A percentile compares a stretch with the other conserved stretches of the same genome.
phyloP scores from a whole-genome alignment of 768 basidiomycete genomes.

The Coprinopsis sp. region DNA sequence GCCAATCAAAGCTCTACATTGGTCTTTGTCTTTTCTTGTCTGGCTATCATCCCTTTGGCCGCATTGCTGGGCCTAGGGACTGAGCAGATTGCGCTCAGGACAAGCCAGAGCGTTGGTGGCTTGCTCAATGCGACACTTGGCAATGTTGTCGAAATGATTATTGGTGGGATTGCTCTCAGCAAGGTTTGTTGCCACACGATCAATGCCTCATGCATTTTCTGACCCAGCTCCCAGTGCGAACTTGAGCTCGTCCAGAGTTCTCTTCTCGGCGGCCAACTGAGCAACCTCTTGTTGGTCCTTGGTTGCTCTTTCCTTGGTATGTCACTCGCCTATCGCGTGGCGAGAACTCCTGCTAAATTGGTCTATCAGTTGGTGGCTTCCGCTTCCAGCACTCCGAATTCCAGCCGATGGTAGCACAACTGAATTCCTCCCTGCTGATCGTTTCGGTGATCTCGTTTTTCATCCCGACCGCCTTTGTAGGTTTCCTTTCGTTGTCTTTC shows the following conservation, averaged over 20 bases:
- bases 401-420: constrained; percentile 50
- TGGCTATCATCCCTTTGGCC: constrained; percentile 49
- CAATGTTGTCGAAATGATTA: constrained; percentile 52
- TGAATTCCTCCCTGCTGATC: constrained; percentile 63
- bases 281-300: constrained; percentile 81
- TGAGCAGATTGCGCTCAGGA: constrained; percentile 46
- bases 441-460: constrained; percentile 47
- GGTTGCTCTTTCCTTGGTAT: constrained; percentile 75
- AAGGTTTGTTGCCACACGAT: constrained; percentile 22
- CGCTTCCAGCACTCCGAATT: constrained; percentile 48
- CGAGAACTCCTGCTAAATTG: neutral
- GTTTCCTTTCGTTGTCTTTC: too few species aligned
- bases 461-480: constrained; percentile 18
- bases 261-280: constrained; percentile 46
- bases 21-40: constrained; percentile 43
- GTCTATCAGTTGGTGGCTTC: constrained; percentile 37
- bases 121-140: constrained; percentile 51
- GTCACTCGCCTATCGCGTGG: constrained; percentile 31
- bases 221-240: constrained; percentile 40
- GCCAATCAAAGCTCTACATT: constrained; percentile 41
- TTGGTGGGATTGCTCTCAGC: constrained; percentile 40
- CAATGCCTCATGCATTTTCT: neutral
- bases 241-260: constrained; percentile 50
- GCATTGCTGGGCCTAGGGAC: constrained; percentile 49
- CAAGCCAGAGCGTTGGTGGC: constrained; percentile 46